phyloP scores from a whole-genome alignment of 2,329 filamentous ascomycete species.

The Colletotrichum nymphaeae region DNA sequence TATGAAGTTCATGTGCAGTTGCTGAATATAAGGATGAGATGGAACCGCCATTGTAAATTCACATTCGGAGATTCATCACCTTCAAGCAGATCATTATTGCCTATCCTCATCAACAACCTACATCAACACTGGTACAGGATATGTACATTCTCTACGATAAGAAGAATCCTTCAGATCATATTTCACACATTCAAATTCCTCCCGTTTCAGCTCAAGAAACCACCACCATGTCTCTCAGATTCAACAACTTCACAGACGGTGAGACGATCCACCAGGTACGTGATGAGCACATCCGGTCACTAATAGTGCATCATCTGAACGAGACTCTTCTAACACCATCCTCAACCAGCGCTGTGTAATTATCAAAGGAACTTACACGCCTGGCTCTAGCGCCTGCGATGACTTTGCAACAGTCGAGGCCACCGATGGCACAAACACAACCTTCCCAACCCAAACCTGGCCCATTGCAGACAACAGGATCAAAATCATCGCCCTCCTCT shows the following conservation, averaged over 20 bases:
- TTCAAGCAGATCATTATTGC: fast-evolving
- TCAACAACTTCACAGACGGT: conserved; percentile 10
- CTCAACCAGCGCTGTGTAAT: conserved; percentile 22
- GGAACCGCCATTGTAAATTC: neutral
- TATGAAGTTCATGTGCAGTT: neutral
- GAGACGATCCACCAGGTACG: conserved; percentile 25
- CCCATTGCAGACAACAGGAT: conserved; percentile 7
- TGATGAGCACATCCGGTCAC: no score
- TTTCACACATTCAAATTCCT: neutral
- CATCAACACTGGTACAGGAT: neutral
- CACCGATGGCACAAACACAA: neutral
- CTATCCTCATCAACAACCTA: neutral
- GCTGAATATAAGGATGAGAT: neutral
- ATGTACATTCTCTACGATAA: neutral
- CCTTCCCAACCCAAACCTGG: conserved; percentile 28
- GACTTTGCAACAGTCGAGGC: conserved; percentile 6
- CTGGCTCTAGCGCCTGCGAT: neutral
- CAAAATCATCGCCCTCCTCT: conserved; percentile 25
- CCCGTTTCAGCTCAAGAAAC: neutral
- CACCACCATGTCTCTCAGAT: neutral
- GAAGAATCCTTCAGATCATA: neutral
- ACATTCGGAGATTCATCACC: neutral
- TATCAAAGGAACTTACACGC: conserved; percentile 7
- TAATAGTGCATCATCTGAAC: no score
- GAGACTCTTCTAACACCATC: neutral